Evolutionary conservation across 352 stramenopile genomes (phyloP), one percentile per base, ranked within the genome.

Genomic region (Hyaloperonospora brassicae): DNA sequence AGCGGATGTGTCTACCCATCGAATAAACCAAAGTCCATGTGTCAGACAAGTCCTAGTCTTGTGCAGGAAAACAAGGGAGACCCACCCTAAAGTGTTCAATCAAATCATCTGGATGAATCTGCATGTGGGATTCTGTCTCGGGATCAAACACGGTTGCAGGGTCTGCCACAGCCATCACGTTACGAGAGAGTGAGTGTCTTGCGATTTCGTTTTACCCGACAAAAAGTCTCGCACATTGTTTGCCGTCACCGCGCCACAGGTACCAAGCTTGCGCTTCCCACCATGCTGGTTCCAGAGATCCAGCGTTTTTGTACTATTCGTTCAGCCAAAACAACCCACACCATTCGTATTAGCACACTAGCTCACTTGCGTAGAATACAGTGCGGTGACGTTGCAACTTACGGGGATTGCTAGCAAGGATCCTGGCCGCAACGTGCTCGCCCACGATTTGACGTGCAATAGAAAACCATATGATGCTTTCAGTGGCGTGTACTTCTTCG

Each of bases 191-290:
- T 47, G 35, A 24, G 14, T 23, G 12, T 35, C 38, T 27, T 27
- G 21, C n/a, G 25, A 30, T 25, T 11, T 27, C 27, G 57, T 22
- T 47, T 6, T 6, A 46, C 22, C 14, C 36, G 43, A 40, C 17
- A 41, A 13, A 48, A 4, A 5, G 35, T 36, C n/a, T 50, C 65
- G 64, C 42, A 89, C 81, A 64, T 70, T 78, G 59, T 34, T 74
- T 72, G 5, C 78, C 79, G 13, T 84, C 73, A 8, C 73, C 73
- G 42, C 75, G 69, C 82, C 82, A 92, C 9, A 84, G 55, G 51
- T 92, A 89, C 82, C 82, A 92, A n/a, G 80, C 79, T 52, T 92
- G 82, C 1, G 82, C 82, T 50, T 92, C 79, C 82, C 82, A 92
- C 79, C 79, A 92, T 22, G 65, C 73, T 0, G 75, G 64, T 45